phyloP scores from a whole-genome alignment of 1,139 yeast genomes.

The Torulaspora pretoriensis region DNA sequence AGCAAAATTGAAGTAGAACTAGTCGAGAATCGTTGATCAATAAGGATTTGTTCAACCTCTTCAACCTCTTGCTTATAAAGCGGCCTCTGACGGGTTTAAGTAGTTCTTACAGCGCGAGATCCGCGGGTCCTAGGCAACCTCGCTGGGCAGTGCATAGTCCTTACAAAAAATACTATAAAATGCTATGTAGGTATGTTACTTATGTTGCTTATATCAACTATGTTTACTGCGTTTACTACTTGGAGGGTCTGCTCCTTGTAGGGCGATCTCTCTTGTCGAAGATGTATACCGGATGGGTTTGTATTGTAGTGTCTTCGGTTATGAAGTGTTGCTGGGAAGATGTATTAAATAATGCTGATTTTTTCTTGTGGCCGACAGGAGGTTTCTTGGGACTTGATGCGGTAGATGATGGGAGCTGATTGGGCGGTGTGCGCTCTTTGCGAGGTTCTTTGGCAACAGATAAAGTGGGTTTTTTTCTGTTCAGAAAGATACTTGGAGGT shows the following conservation, averaged over 20 bases:
- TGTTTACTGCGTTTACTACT: background rate
- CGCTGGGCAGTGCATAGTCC: no score
- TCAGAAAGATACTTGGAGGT: constrained; percentile 22
- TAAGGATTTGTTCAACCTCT: no score
- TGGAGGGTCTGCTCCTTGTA: background rate
- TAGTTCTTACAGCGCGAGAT: no score
- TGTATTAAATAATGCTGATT: constrained; percentile 17
- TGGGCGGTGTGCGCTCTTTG: background rate
- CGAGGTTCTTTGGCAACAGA: constrained; percentile 2
- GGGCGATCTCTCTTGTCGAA: constrained; percentile 10
- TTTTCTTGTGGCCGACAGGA: constrained; percentile 16
- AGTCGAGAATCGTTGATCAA: no score
- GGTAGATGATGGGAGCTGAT: background rate
- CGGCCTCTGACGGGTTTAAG: no score
- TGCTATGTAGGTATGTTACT: no score
- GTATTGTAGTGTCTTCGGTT: background rate
- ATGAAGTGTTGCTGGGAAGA: constrained; percentile 1
- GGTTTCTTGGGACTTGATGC: constrained; percentile 1
- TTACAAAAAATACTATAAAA: no score
- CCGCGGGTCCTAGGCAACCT: no score
- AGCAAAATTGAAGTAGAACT: no score
- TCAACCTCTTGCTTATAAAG: no score
- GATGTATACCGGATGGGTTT: constrained; percentile 13
- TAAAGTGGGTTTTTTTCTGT: constrained; percentile 11
- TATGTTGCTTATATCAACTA: background rate